Evolutionary conservation across 306 rosid species (phyloP), one percentile per base, ranked within the genome.

Genomic region (Vachellia pachyceras): DNA sequence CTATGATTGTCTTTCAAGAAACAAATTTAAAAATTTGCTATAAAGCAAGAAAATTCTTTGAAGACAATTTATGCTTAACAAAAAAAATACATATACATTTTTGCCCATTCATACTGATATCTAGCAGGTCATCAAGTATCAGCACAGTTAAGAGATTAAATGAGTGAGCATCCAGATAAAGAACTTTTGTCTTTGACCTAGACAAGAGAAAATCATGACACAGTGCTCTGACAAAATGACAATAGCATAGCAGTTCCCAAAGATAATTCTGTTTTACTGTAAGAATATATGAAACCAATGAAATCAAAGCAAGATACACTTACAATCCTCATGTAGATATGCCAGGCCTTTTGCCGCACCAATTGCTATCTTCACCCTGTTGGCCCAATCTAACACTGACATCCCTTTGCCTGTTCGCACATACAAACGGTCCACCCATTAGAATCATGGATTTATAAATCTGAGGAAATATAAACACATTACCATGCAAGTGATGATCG

Each of bases 271-370:
- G 60, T 42, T 46, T 68, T 25, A 78, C 41, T 23, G 42, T 11
- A 75, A 29, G 52, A 75, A 60, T 60, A 25, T 12, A 3, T 18
- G 63, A 57, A 33, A 64, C 18, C 41, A 47, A 58, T 3, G 72
- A 46, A 37, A 46, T 7, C 82, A 82, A n/a, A 55, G 80, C 65
- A 42, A 72, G 41, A 54, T 77, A 55, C 44, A 80, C 97, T 79
- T 90, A 95, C 99, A 95, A 80, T 95, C 99, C 86, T 95, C 98
- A 35, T 95, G 99, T 58, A 95, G 79, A 85, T 95, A 95, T 54
- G 96, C 97, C 84, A 95, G 79, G 17, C 99, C 98, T 88, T 89
- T 95, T 5, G 99, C 98, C 29, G 99, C 89, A 36, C 97, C 98
- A 29, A 93, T 70, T 63, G 99, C 99, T 70, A 95, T 87, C 90